Base-by-base conservation (phyloP, 2,329 filamentous ascomycete species). In the Epichloe gansuensis region DNA sequence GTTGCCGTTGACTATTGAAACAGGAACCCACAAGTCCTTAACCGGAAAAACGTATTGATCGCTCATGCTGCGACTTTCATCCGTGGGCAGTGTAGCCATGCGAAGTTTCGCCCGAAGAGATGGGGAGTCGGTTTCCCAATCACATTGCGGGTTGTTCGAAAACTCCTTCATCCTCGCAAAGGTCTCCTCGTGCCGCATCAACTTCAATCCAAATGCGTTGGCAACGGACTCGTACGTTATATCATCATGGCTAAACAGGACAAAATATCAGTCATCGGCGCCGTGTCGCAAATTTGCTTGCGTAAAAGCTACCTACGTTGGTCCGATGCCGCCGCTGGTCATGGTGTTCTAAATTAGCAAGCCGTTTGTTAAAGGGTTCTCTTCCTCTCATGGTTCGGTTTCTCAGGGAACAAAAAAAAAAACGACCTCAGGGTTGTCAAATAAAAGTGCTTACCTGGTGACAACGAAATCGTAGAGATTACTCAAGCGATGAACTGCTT, bases 171-270 rank as follows among this genome's bases (percentile, higher is more conserved):
- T 97, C 63, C 85, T 83, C 58, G 81, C 77, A 60, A 85, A 86
- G 0, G 91, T 84, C 54, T 81, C 80, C 44, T 88, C 72, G 72
- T 97, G 88, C 31, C 95, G 77, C 59, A 83, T 78, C 17, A 97
- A 74, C 13, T 83, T 80, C 7, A 96, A 75, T 44, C 75, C 72
- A 67, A 96, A 97, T 7, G 91, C 93, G 66, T 89, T 90, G 58
- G 88, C 91, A 66, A 98, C 94, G 41, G 89, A 91, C 64, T 87
- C 77, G 72, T 98, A 98, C 28, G 93, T 97, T 60, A 97, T 97
- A 66, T 98, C 93, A 69, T 98, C 93, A 73, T 97, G 91, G 52
- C 88, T 94, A 51, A 45, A 44, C 47, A 39, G 51, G 65, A 6
- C 13, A 39, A 6, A 13, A n/a, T 31, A 9, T 31, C 8, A 31